Conservation (phyloP, 1,284 basidiomycete genomes). For the Sporisorium scitamineum region DNA sequence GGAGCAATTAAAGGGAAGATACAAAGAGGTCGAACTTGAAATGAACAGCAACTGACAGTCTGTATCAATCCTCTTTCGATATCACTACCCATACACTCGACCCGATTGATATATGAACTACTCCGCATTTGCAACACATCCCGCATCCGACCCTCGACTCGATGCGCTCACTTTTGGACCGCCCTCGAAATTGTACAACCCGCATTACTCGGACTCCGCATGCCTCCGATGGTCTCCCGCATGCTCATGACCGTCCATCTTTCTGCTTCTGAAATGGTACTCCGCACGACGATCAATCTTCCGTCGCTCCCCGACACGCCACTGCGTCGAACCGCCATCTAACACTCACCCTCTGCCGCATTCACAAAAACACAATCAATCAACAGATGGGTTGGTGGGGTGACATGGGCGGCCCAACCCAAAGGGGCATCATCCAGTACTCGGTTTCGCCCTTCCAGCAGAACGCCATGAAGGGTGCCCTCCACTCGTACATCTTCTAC, state of each 20-base stretch:
- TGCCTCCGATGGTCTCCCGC: neutral
- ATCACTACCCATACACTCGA: neutral
- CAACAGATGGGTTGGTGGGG: conserved; percentile 69
- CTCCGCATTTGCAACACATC: neutral
- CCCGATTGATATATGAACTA: neutral
- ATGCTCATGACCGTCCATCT: neutral
- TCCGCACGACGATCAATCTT: neutral
- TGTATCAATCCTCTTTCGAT: neutral
- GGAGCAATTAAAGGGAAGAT: neutral
- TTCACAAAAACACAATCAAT: neutral
- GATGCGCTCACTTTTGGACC: neutral
- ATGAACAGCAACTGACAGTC: neutral
- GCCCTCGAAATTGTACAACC: neutral
- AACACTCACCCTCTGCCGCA: neutral
- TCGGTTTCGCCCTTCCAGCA: conserved; percentile 67
- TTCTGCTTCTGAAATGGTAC: neutral
- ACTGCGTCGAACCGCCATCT: neutral
- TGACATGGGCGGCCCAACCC: conserved; percentile 65
- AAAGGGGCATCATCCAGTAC: conserved; percentile 65
- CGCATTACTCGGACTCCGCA: neutral
- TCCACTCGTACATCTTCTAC: conserved; percentile 66
- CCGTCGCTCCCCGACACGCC: neutral
- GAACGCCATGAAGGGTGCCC: conserved; percentile 63
- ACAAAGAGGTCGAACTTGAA: neutral
- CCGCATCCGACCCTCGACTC: neutral